Conservation (phyloP, 805 yeast genomes). For the Schwanniomyces pseudopolymorphus region DNA sequence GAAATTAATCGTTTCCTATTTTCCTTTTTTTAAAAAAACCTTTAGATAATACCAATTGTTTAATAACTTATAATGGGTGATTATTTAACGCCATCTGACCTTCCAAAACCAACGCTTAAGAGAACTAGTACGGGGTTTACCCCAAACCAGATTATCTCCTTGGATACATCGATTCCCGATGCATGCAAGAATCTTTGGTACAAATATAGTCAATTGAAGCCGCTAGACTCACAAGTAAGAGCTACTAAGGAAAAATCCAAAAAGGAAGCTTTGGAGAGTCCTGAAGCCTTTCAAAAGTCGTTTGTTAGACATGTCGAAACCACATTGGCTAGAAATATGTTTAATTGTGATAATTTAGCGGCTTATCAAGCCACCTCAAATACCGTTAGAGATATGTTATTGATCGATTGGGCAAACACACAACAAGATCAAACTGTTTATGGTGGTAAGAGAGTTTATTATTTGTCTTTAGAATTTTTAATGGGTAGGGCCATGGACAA, state of each 20-base stretch:
- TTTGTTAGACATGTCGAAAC: constrained; percentile 89
- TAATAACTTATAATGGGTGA: constrained; percentile 25
- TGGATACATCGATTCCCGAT: constrained; percentile 79
- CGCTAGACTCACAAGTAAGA: constrained; percentile 20
- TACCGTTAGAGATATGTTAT: constrained; percentile 74
- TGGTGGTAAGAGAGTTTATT: constrained; percentile 84
- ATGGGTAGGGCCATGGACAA: constrained; percentile 97
- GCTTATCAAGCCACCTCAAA: constrained; percentile 88
- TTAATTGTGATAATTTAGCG: constrained; percentile 88
- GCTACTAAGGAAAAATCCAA: constrained; percentile 31
- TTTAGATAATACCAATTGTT: not conserved
- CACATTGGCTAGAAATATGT: constrained; percentile 84
- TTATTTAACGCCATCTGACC: constrained; percentile 35
- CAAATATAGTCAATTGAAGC: constrained; percentile 54
- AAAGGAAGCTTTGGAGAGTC: constrained; percentile 23
- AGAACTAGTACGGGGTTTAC: constrained; percentile 89
- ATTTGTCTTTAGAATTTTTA: constrained; percentile 80
- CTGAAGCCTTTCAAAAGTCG: constrained; percentile 60
- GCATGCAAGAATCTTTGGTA: constrained; percentile 78
- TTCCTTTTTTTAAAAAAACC: not conserved
- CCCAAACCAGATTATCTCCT: constrained; percentile 81
- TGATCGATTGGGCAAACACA: constrained; percentile 89
- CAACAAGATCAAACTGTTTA: constrained; percentile 84
- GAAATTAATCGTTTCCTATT: not conserved
- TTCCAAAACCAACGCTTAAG: constrained; percentile 49